Conservation (phyloP, 768 basidiomycete genomes). For the Russula lepida region DNA sequence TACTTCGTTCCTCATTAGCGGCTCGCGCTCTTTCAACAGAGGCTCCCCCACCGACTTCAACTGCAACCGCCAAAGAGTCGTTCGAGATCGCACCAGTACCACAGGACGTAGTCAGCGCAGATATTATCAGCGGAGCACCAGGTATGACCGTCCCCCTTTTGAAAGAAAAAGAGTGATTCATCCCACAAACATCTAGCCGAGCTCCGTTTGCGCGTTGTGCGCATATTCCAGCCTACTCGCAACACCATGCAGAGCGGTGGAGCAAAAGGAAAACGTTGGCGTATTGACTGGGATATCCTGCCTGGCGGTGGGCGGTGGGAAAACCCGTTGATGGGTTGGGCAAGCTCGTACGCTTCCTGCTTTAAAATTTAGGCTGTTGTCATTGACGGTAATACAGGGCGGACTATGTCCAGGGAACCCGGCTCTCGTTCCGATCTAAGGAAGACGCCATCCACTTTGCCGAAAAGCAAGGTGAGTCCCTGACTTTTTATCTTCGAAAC, state of each 20-base stretch:
- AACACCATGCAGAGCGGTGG: constrained; percentile 94
- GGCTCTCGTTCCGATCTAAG: constrained; percentile 72
- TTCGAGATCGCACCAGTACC: constrained; percentile 37
- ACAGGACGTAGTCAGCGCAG: constrained; percentile 62
- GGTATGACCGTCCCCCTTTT: constrained; percentile 36
- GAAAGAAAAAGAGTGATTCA: background rate
- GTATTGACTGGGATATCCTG: constrained; percentile 91
- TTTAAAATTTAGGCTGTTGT: background rate
- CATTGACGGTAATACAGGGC: constrained; percentile 43
- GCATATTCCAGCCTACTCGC: constrained; percentile 88
- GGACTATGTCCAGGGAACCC: constrained; percentile 93
- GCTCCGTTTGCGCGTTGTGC: constrained; percentile 77
- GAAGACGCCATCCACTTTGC: constrained; percentile 92
- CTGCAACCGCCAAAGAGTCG: constrained; percentile 30
- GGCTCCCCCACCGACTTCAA: constrained; percentile 21
- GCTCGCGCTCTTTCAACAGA: constrained; percentile 23
- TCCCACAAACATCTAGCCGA: constrained; percentile 42
- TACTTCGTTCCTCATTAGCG: constrained; percentile 14
- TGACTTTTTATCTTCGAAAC: background rate
- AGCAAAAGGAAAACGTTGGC: constrained; percentile 80
- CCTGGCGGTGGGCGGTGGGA: constrained; percentile 91
- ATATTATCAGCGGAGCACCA: constrained; percentile 81
- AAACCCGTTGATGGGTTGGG: constrained; percentile 97
- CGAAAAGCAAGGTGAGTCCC: constrained; percentile 80
- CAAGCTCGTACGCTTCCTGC: constrained; percentile 67